Conservation (phyloP, 1,139 yeast genomes). For the Casaregolazyma lundiana region DNA sequence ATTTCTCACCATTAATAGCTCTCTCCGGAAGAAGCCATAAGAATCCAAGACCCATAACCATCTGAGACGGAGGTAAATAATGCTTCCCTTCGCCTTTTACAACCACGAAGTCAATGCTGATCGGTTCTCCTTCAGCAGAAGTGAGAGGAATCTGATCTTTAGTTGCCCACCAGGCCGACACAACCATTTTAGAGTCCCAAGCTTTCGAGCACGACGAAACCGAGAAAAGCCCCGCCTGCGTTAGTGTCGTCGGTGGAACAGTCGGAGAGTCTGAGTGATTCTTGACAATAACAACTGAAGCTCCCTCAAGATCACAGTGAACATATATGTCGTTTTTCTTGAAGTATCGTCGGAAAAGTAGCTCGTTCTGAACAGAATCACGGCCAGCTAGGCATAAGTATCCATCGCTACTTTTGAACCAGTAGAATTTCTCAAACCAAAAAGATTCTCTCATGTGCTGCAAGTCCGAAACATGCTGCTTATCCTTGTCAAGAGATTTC, state of each 20-base stretch:
- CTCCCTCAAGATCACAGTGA: constrained; percentile 68
- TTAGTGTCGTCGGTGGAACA: constrained; percentile 77
- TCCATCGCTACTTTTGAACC: constrained; percentile 91
- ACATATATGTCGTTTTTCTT: constrained; percentile 67
- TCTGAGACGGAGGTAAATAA: constrained; percentile 71
- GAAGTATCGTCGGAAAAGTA: constrained; percentile 75
- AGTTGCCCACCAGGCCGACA: constrained; percentile 79
- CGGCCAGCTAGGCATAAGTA: constrained; percentile 83
- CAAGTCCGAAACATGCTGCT: constrained; percentile 44
- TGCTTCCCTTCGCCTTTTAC: constrained; percentile 52
- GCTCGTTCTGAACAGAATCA: constrained; percentile 78
- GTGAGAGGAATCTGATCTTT: constrained; percentile 64
- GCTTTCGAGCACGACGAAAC: constrained; percentile 73
- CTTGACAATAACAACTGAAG: constrained; percentile 72
- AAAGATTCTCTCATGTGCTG: constrained; percentile 65
- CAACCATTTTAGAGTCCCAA: constrained; percentile 79
- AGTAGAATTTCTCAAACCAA: constrained; percentile 91
- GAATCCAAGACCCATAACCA: constrained; percentile 87
- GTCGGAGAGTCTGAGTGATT: constrained; percentile 53
- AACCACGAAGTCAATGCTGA: constrained; percentile 61
- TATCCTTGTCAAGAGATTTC: constrained; percentile 59
- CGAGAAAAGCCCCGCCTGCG: constrained; percentile 86
- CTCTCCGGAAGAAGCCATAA: constrained; percentile 66
- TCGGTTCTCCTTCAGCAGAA: constrained; percentile 57
- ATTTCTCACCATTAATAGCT: constrained; percentile 35